Percentiles rank a stretch among this genome's conserved stretches.
phyloP scores from a whole-genome alignment of 805 yeast species.

The Lipomyces chichibuensis region DNA sequence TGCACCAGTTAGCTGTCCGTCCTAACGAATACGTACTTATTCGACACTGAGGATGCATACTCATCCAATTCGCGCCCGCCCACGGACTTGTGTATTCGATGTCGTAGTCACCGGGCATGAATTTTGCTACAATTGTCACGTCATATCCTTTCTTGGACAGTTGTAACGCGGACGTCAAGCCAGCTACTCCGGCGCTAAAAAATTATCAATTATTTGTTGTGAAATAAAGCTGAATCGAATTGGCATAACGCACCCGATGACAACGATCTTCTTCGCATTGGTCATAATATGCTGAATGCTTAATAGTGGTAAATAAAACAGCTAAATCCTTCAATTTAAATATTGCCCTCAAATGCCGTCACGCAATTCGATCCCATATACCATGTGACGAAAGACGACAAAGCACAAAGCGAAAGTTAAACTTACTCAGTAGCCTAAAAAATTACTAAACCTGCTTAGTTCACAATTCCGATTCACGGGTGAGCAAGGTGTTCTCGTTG shows the following conservation, averaged over 20 bases:
- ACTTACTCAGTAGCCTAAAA: too few relatives aligned
- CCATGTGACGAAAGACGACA: not conserved
- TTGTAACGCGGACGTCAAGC: constrained; percentile 55
- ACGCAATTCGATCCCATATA: not conserved
- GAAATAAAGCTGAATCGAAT: not conserved
- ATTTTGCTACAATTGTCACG: constrained; percentile 64
- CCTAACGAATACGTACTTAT: not conserved
- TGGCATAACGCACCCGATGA: constrained; percentile 12
- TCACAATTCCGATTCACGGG: too few relatives aligned
- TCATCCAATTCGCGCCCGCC: constrained; percentile 52
- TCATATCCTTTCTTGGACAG: constrained; percentile 49
- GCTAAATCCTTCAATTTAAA: not conserved
- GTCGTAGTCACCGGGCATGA: constrained; percentile 77
- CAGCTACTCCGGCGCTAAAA: constrained; percentile 59
- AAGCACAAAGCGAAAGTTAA: too few relatives aligned
- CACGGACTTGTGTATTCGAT: constrained; percentile 77
- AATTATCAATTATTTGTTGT: not conserved
- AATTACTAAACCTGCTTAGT: too few relatives aligned
- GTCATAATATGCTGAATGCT: not conserved
- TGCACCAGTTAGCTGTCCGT: not conserved
- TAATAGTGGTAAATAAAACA: not conserved
- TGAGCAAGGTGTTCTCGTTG: too few relatives aligned
- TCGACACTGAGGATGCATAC: constrained; percentile 15
- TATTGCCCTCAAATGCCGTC: too few relatives aligned
- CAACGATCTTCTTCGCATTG: constrained; percentile 23